Evolutionary conservation across 257 asterid genomes (phyloP).

Genomic region (Solanum neorickii): DNA sequence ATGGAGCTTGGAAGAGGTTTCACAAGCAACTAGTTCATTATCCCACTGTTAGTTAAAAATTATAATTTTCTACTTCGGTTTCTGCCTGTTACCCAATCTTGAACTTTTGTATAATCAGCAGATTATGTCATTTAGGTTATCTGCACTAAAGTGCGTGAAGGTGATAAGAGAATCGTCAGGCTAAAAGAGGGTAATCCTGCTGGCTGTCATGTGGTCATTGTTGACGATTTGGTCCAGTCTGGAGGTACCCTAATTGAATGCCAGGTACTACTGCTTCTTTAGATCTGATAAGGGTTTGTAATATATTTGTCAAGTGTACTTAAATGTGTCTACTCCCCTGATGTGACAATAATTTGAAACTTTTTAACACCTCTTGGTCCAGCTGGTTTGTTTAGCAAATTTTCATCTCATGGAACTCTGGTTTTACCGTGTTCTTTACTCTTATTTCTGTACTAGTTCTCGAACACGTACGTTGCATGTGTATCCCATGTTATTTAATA

Average conservation of each 20-base stretch:
- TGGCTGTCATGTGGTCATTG: conserved; percentile 92
- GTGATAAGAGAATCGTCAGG: conserved; percentile 85
- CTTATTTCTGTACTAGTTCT: not conserved
- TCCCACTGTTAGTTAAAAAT: conserved; percentile 47
- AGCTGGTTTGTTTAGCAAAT: not conserved
- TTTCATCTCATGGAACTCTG: not conserved
- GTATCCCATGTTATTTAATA: no score
- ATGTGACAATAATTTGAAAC: not conserved
- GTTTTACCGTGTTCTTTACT: not conserved
- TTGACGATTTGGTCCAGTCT: conserved; percentile 92
- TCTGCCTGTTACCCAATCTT: not conserved
- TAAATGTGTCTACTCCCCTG: not conserved
- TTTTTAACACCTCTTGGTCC: not conserved
- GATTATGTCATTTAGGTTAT: conserved; percentile 38
- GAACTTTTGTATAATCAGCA: not conserved
- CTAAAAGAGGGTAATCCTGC: conserved; percentile 87
- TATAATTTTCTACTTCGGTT: not conserved
- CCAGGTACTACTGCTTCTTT: conserved; percentile 45
- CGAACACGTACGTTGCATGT: no score
- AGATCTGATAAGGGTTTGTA: not conserved
- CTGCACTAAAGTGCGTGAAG: conserved; percentile 96
- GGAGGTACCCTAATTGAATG: conserved; percentile 96
- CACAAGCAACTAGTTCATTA: conserved; percentile 70
- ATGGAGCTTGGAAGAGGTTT: conserved; percentile 99
- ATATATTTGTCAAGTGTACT: not conserved